Evolutionary conservation across 2,329 filamentous ascomycete genomes (phyloP).

Genomic region (Apiospora rasikravindrae): DNA sequence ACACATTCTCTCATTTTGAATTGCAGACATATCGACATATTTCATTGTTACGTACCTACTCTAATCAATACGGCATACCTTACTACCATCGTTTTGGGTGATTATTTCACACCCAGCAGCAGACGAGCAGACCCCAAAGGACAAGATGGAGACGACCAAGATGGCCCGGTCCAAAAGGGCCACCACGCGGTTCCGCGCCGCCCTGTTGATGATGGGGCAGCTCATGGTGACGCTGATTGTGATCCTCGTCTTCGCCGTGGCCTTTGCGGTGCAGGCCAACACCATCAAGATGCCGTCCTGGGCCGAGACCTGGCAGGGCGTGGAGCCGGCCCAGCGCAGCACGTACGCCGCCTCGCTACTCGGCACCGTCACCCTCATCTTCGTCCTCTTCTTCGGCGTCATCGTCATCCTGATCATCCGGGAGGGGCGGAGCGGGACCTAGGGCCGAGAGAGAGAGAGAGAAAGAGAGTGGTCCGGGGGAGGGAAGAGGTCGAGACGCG

Average conservation of each 20-base stretch:
- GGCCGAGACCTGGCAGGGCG: slow-evolving; percentile 7
- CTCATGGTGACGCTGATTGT: not conserved
- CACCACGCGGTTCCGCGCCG: not conserved
- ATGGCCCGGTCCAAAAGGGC: not conserved
- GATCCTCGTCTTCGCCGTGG: slow-evolving; percentile 12
- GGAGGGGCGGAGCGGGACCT: not conserved
- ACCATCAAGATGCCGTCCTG: not conserved
- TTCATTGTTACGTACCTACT: not conserved
- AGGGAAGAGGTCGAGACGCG: not conserved
- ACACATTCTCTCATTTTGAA: not conserved
- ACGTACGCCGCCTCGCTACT: not conserved
- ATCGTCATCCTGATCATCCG: not conserved
- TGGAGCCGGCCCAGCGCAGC: not conserved
- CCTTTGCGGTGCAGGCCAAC: not conserved
- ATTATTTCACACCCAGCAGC: not conserved
- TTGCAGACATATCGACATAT: not conserved
- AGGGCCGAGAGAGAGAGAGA: too few species aligned
- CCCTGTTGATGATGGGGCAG: not conserved
- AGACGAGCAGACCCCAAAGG: not conserved
- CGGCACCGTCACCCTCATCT: not conserved
- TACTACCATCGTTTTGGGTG: too few species aligned
- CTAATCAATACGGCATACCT: too few species aligned
- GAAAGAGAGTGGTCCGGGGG: too few species aligned
- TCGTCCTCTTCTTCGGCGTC: slow-evolving; percentile 7
- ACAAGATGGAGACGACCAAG: not conserved